phyloP scores from a whole-genome alignment of 2,329 filamentous ascomycete species.

The Ilyonectria mors-panacis region DNA sequence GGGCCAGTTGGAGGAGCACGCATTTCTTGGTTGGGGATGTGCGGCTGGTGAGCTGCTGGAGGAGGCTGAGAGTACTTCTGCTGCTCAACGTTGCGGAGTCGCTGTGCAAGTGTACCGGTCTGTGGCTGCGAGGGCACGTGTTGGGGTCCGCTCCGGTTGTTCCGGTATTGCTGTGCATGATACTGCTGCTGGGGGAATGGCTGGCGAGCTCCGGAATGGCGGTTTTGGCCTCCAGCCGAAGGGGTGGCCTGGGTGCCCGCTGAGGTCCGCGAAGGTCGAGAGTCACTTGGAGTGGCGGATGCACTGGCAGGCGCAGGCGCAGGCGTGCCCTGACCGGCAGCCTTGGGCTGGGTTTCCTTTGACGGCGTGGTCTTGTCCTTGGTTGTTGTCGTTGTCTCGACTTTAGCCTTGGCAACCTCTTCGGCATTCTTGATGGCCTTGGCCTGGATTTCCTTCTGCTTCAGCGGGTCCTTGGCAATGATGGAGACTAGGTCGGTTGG shows the following conservation, averaged over 20 bases:
- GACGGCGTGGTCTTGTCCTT: constrained; percentile 60
- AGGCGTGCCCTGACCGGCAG: constrained; percentile 43
- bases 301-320: constrained; percentile 36
- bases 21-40: constrained; percentile 73
- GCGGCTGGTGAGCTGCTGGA: constrained; percentile 58
- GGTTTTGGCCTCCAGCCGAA: constrained; percentile 52
- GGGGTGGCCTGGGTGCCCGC: constrained; percentile 52
- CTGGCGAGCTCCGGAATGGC: constrained; percentile 65
- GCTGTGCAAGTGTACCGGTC: constrained; percentile 64
- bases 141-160: constrained; percentile 62
- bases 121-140: constrained; percentile 59
- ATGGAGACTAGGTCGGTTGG: constrained; percentile 94
- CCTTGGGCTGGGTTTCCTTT: constrained; percentile 63
- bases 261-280: constrained; percentile 52
- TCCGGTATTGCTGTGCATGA: constrained; percentile 63
- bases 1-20: constrained; percentile 83
- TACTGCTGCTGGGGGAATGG: constrained; percentile 64
- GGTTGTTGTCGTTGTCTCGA: constrained; percentile 60
- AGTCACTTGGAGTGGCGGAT: constrained; percentile 43
- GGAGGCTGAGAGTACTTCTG: constrained; percentile 64
- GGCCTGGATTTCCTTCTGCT: constrained; percentile 93
- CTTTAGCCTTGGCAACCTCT: constrained; percentile 70
- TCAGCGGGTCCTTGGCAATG: constrained; percentile 94
- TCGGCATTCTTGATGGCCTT: constrained; percentile 86
- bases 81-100: constrained; percentile 67